Evolutionary conservation across 2,329 filamentous ascomycete genomes (phyloP), one percentile per base, ranked within the genome.

Genomic region (Trichoderma arundinaceum): DNA sequence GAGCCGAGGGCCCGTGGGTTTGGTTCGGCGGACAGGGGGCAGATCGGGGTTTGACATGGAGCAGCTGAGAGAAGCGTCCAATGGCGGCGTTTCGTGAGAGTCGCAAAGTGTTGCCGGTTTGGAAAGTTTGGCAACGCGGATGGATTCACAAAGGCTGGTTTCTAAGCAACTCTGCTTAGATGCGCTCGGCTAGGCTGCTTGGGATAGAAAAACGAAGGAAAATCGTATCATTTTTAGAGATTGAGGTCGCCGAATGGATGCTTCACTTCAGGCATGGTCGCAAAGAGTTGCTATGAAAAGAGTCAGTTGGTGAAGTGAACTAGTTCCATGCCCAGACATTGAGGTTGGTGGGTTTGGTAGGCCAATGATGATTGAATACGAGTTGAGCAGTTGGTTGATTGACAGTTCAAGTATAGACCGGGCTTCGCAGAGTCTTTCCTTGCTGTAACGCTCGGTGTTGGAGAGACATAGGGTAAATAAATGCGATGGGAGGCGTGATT

Each of bases 391-490:
- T 33, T 28, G 7, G 52, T 38, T 13, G 17, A 4, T 22, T 22
- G n/a, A 38, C 32, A 6, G n/a, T 28, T 17, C 7, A 17, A 49
- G 44, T n/a, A 8, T 28, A n/a, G 8, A 7, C 7, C 46, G 32
- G 38, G 33, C 19, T 51, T 61, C 58, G 58, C 58, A 61, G 58
- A 61, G 35, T 61, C 58, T 13, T 61, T 41, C 58, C 46, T 5
- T n/a, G 15, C 35, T 12, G 22, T 32, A 33, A 52, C 7, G 46
- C 58, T 61, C 58, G 58, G 58, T 43, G 35, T 61, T 61, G 22
- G 22, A 1, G 8, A 33, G 4, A 22, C 1, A 7, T 15, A 15
- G 39, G 52, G 52, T 15, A 41, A 32, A 43, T 56, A 33, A 54
- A 39, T 54, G 52, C 52, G 52, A 54, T 33, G 51, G 15, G 7